A percentile compares a stretch with the other conserved stretches of the same genome.
phyloP scores from a whole-genome alignment of 1,284 basidiomycete species.

The Cerrena zonata region DNA sequence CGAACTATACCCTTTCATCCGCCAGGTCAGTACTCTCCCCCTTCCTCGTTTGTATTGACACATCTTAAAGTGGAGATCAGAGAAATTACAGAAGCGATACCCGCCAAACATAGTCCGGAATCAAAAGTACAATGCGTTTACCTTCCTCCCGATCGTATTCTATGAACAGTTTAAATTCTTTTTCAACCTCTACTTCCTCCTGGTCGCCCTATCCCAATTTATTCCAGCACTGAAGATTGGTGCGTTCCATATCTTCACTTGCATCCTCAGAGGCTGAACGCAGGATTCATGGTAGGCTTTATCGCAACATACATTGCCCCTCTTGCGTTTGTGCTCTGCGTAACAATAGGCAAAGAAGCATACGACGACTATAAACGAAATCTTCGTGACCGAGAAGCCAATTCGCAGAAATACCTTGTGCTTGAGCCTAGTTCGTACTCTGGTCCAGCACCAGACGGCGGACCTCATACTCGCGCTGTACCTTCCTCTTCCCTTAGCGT shows the following conservation, averaged over 20 bases:
- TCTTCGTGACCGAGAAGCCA: slow-evolving; percentile 87
- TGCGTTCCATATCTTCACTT: slow-evolving; percentile 29
- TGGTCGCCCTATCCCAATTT: slow-evolving; percentile 94
- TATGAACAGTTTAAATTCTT: slow-evolving; percentile 99
- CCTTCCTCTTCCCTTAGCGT: slow-evolving; percentile 88
- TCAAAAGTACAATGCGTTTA: slow-evolving; percentile 94
- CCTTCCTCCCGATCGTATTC: slow-evolving; percentile 92
- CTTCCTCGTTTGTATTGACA: neutral
- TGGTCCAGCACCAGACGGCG: slow-evolving; percentile 22
- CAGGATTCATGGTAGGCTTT: slow-evolving; percentile 55
- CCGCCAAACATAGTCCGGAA: slow-evolving; percentile 90
- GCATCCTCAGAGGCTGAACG: neutral
- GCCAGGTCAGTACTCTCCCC: slow-evolving; percentile 39
- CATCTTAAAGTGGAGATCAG: slow-evolving; percentile 35
- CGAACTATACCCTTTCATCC: slow-evolving; percentile 75
- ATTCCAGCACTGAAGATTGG: slow-evolving; percentile 94
- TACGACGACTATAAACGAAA: slow-evolving; percentile 96
- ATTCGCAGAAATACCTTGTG: slow-evolving; percentile 86
- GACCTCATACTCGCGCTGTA: slow-evolving; percentile 65
- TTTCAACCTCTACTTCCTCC: slow-evolving; percentile 98
- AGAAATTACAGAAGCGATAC: slow-evolving; percentile 63
- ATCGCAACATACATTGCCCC: slow-evolving; percentile 96
- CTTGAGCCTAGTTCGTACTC: slow-evolving; percentile 48
- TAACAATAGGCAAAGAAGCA: slow-evolving; percentile 98
- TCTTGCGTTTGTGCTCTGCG: slow-evolving; percentile 86